Evolutionary conservation across 1,139 yeast species (phyloP).

Genomic region (Keqinozyma sinolaborantium): DNA sequence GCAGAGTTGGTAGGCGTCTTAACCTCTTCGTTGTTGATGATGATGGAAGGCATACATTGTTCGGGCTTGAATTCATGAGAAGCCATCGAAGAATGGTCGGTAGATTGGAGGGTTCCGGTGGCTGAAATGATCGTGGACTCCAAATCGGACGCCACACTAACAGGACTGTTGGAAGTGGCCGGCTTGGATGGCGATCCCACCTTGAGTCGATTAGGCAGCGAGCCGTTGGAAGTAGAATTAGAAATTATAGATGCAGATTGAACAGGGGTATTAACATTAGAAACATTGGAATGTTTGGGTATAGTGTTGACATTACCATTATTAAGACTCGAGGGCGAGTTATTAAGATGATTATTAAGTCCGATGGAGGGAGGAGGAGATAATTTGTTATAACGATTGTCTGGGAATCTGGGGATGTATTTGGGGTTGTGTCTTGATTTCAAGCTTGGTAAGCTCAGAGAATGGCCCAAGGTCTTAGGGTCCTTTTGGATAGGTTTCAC

Average conservation of each 20-base stretch:
- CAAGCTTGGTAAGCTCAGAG: slow-evolving; percentile 33
- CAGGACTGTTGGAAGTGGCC: slow-evolving; percentile 23
- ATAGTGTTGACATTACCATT: not conserved
- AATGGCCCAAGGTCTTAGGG: slow-evolving; percentile 29
- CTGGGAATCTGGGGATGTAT: slow-evolving; percentile 9
- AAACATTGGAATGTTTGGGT: not conserved
- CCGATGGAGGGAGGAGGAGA: slow-evolving; percentile 11
- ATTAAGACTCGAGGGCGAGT: not conserved
- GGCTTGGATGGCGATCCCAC: slow-evolving; percentile 1
- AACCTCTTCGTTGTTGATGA: not conserved
- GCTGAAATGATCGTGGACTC: slow-evolving; percentile 28
- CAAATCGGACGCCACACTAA: slow-evolving; percentile 24
- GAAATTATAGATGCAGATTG: too few relatives aligned
- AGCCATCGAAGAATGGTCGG: slow-evolving; percentile 29
- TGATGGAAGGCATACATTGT: slow-evolving; percentile 2
- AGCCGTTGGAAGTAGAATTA: not conserved
- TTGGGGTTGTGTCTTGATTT: slow-evolving; percentile 6
- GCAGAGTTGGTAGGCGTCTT: not conserved
- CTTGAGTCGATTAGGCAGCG: not conserved
- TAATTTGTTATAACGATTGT: slow-evolving; percentile 7
- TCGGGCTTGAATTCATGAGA: slow-evolving; percentile 12
- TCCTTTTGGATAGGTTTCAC: slow-evolving; percentile 3
- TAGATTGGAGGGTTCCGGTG: slow-evolving; percentile 28
- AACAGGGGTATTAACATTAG: not conserved
- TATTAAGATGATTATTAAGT: not conserved